Conservation (phyloP, 2,329 filamentous ascomycete species). For the Beauveria rudraprayagi region DNA sequence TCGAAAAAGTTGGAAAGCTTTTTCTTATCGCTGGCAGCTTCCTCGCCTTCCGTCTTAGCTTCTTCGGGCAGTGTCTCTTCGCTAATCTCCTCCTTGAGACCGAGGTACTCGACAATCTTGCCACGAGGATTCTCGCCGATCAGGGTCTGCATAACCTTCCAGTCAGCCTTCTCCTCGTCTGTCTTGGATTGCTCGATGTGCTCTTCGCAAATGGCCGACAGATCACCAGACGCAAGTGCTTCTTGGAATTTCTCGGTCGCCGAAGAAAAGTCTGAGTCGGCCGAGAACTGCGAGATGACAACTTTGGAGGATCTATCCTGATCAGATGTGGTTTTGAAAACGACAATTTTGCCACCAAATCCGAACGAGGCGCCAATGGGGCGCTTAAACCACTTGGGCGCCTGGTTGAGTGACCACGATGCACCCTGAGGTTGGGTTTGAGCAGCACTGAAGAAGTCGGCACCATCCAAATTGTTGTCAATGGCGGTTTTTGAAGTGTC, state of each 20-base stretch:
- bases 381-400: slow-evolving; percentile 84
- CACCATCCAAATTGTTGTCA: slow-evolving; percentile 69
- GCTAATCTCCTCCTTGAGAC: slow-evolving; percentile 61
- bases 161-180: slow-evolving; percentile 91
- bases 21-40: slow-evolving; percentile 40
- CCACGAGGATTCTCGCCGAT: slow-evolving; percentile 78
- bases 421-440: slow-evolving; percentile 86
- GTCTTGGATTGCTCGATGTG: slow-evolving; percentile 68
- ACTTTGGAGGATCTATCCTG: slow-evolving; percentile 67
- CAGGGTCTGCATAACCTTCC: slow-evolving; percentile 87
- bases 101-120: slow-evolving; percentile 80
- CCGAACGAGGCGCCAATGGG: slow-evolving; percentile 85
- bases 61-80: slow-evolving; percentile 38
- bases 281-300: slow-evolving; percentile 77
- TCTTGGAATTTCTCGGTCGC: slow-evolving; percentile 83
- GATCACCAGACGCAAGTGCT: slow-evolving; percentile 67
- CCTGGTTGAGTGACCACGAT: slow-evolving; percentile 76
- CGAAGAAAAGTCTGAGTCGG: slow-evolving; percentile 76
- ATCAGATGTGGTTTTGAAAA: slow-evolving; percentile 56
- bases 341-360: slow-evolving; percentile 87
- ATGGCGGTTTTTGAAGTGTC: slow-evolving; percentile 59
- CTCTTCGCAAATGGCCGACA: slow-evolving; percentile 70
- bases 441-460: slow-evolving; percentile 93
- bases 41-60: slow-evolving; percentile 21
- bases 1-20: slow-evolving; percentile 77